Evolutionary conservation across 2,329 filamentous ascomycete species (phyloP).

Genomic region (Scolecobasidium constrictum): DNA sequence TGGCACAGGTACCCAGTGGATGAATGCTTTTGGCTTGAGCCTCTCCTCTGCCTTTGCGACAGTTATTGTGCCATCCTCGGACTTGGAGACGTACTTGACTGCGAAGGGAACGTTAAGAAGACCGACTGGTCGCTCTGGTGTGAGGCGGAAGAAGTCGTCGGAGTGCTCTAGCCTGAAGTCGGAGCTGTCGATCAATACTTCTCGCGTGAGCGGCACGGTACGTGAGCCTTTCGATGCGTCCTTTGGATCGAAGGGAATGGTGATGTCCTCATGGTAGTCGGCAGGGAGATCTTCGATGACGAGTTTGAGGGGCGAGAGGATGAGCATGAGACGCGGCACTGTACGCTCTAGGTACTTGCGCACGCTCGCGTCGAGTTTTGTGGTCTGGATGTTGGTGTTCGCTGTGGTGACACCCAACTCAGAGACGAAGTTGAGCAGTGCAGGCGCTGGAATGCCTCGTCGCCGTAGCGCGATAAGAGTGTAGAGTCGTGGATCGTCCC

Average conservation of each 20-base stretch:
- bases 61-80: constrained; percentile 53
- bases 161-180: constrained; percentile 67
- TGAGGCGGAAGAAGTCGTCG: constrained; percentile 66
- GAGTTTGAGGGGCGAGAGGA: constrained; percentile 76
- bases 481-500: constrained; percentile 86
- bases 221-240: constrained; percentile 55
- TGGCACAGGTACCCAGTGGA: constrained; percentile 74
- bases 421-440: constrained; percentile 80
- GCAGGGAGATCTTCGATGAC: constrained; percentile 70
- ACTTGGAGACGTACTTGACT: constrained; percentile 57
- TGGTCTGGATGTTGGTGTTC: constrained; percentile 66
- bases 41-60: constrained; percentile 55
- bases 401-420: constrained; percentile 85
- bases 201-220: constrained; percentile 57
- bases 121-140: constrained; percentile 63
- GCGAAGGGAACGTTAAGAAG: constrained; percentile 61
- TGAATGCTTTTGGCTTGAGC: constrained; percentile 60
- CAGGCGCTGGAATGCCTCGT: constrained; percentile 77
- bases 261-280: constrained; percentile 52
- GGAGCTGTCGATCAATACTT: constrained; percentile 71
- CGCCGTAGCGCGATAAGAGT: constrained; percentile 76
- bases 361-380: constrained; percentile 75
- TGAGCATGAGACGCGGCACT: constrained; percentile 79
- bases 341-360: constrained; percentile 79
- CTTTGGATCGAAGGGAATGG: constrained; percentile 73